Evolutionary conservation across 106 monocot genomes (phyloP), one percentile per base, ranked within the genome.

Genomic region (Dioscorea zingiberensis): DNA sequence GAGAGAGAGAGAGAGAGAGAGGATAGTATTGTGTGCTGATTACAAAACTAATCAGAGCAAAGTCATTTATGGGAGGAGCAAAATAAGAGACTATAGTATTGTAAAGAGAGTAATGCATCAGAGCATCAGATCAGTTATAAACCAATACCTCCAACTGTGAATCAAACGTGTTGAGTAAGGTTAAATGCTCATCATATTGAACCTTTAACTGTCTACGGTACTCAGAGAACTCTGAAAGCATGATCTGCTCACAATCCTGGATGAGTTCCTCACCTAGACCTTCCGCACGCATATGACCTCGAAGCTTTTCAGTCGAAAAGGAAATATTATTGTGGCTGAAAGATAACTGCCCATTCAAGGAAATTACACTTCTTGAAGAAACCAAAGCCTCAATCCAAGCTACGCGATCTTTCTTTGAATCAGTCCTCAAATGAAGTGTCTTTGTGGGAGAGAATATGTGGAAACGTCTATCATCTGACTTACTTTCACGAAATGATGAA

Each of bases 331-430:
- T 72, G n/a, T 64, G 77, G 30, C 76, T 47, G 44, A 76, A 69
- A 19, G 74, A 25, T 45, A 78, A 19, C 29, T 51, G 75, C 7
- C 38, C 80, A 69, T 51, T 73, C 24, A 91, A 23, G 44, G 71
- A 66, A 56, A 72, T 74, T 70, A 71, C 63, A 69, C 76, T 69
- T 69, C 82, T 87, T 25, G 94, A 77, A 25, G 80, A 77, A 56
- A 75, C 65, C 54, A 94, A 80, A 66, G 94, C 90, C 54, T 91
- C 85, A 74, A 94, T 91, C 94, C 94, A 94, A 13, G 84, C 80
- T 25, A 67, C 73, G 71, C 94, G 90, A 68, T 91, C 87, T 73
- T 81, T 80, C 45, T 66, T 78, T 57, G 90, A 83, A 77, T 72
- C 76, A 27, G 86, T 79, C 74, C 73, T 89, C 67, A 93, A 72